These are phyloP conservation scores for Nicotiana knightiana DNA, from an alignment of 257 asterid species.

Conservation along the genomic window DNA sequence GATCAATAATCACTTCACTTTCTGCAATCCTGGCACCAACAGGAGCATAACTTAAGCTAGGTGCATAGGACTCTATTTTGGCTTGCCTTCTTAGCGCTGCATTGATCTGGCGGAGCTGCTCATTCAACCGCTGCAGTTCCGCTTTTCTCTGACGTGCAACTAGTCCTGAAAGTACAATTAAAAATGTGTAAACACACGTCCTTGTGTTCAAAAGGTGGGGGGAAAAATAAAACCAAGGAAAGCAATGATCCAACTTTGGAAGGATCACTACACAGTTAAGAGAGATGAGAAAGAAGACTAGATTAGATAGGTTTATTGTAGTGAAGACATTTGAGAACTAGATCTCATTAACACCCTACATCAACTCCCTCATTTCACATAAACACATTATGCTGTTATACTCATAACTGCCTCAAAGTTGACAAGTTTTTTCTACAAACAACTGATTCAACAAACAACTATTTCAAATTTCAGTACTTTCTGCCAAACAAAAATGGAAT, in stretches of 20 bases:
- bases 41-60: conserved; percentile 91
- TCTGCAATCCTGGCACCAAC: conserved; percentile 68
- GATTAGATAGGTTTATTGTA: not conserved
- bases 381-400: not conserved
- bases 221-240: not conserved
- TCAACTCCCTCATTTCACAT: not conserved
- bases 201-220: not conserved
- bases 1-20: conserved; percentile 78
- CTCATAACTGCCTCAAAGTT: not conserved
- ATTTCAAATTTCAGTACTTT: not conserved
- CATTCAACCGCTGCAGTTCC: conserved; percentile 77
- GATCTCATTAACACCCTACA: not conserved
- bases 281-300: not conserved
- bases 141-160: conserved; percentile 95
- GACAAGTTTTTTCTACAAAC: not conserved
- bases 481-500: not conserved
- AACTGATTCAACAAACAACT: not conserved
- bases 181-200: not conserved
- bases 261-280: not conserved
- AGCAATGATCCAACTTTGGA: not conserved
- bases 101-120: conserved; percentile 94
- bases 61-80: conserved; percentile 94
- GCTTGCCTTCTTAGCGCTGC: conserved; percentile 94
- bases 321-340: not conserved
- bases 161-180: conserved; percentile 44